Evolutionary conservation across 305 asterid species (phyloP), one percentile per base, ranked within the genome.

Genomic region (Fraxinus nigra): DNA sequence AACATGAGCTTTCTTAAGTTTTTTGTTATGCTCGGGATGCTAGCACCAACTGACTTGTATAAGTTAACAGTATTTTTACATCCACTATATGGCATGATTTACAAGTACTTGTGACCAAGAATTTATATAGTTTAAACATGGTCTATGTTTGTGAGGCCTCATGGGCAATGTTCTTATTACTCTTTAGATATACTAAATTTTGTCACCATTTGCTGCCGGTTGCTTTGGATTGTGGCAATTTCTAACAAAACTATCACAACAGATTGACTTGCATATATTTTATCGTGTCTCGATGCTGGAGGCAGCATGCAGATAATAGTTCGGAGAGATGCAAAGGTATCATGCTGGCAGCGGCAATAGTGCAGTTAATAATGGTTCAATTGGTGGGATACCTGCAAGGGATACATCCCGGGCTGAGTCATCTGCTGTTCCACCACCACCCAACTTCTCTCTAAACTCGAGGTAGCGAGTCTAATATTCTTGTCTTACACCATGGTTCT

Each of bases 271-370:
- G 76, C 74, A 67, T 40, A 54, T 54, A 54, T 40, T 65, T 56
- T 73, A 37, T 20, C 22, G 83, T 40, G 72, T 14, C 74, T 48
- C 51, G 51, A 70, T 56, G 76, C 61, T 51, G 76, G 38, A 33
- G 77, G 56, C 72, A 51, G 80, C 75, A 70, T 59, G 65, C 61
- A 75, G 48, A 30, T 76, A 63, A 76, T 33, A 33, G 70, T 80
- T 69, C 80, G 97, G 86, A 93, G 95, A 94, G 86, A 96, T 96
- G 99, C 99, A 94, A 90, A 94, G 98, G 90, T 94, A 93, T 96
- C 99, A 94, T 22, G 34, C 48, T 82, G 70, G 9, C 30, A 78
- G 16, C 74, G 43, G 74, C 70, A 78, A 33, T 78, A 65, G 63
- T 75, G 98, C 98, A 94, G 97, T 94, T 83, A 96, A 92, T 83